Evolutionary conservation across 805 yeast species (phyloP).

Genomic region (Candida coleopterorum): DNA sequence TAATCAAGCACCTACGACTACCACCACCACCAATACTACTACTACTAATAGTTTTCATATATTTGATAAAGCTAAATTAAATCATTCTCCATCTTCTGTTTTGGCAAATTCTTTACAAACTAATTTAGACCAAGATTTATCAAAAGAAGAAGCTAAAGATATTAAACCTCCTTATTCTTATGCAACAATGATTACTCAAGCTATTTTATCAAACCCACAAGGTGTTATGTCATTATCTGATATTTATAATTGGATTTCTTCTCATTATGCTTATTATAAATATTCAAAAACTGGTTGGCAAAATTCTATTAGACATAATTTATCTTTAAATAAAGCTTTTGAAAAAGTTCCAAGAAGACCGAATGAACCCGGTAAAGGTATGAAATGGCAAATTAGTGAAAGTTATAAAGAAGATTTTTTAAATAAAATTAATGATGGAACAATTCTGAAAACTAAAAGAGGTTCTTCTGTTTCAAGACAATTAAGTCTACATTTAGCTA

Average conservation of each 20-base stretch:
- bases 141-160: constrained; percentile 87
- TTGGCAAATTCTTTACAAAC: constrained; percentile 41
- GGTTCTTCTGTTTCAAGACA: constrained; percentile 81
- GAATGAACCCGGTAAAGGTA: constrained; percentile 97
- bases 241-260: constrained; percentile 85
- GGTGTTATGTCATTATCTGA: constrained; percentile 88
- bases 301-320: constrained; percentile 91
- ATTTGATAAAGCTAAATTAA: constrained; percentile 36
- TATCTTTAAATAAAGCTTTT: constrained; percentile 92
- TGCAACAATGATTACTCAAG: constrained; percentile 98
- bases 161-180: constrained; percentile 95
- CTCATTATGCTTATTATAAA: constrained; percentile 87
- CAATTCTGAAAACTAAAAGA: constrained; percentile 66
- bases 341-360: constrained; percentile 95
- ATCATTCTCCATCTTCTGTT: constrained; percentile 33
- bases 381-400: constrained; percentile 97
- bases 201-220: constrained; percentile 81
- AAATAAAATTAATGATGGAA: constrained; percentile 72
- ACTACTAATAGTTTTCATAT: constrained; percentile 48
- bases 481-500: constrained; percentile 66
- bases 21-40: too few species aligned
- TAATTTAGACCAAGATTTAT: constrained; percentile 57
- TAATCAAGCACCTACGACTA: too few species aligned
- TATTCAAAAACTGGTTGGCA: constrained; percentile 97
- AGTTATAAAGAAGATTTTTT: constrained; percentile 79